These are phyloP conservation scores for Scleroderma bovista DNA, from an alignment of 768 basidiomycete genomes.

Conservation along the genomic window DNA sequence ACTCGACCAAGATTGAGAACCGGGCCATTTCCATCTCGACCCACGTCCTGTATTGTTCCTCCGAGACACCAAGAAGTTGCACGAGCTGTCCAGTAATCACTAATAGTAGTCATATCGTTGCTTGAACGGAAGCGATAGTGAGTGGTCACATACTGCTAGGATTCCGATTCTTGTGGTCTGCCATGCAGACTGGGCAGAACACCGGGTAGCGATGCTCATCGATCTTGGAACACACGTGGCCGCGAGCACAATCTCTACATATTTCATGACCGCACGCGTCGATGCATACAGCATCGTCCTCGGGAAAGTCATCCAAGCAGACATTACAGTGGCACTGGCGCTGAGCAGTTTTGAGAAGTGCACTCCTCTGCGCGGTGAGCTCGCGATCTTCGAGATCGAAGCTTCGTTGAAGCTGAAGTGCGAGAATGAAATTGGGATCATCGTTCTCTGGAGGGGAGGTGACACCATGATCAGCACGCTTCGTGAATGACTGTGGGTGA, in stretches of 20 bases:
- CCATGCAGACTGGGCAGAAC: conserved; percentile 51
- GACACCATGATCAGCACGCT: background rate
- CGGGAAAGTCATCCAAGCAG: conserved; percentile 46
- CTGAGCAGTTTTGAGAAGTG: conserved; percentile 27
- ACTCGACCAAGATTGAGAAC: conserved; percentile 39
- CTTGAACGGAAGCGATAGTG: background rate
- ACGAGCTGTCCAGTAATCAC: conserved; percentile 35
- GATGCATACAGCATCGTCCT: conserved; percentile 38
- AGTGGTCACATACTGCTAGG: conserved; percentile 25
- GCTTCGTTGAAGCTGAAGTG: conserved; percentile 30
- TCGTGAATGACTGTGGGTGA: background rate
- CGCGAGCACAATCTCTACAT: conserved; percentile 47
- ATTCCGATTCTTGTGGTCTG: conserved; percentile 24
- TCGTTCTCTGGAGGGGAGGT: background rate
- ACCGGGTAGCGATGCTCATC: conserved; percentile 54
- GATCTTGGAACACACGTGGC: conserved; percentile 42
- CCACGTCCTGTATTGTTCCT: conserved; percentile 38
- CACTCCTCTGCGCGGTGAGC: conserved; percentile 28
- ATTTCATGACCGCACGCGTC: conserved; percentile 44
- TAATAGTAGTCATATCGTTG: too few species aligned
- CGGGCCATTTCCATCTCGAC: conserved; percentile 42
- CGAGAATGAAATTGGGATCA: conserved; percentile 16
- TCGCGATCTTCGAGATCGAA: conserved; percentile 38
- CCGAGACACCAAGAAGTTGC: conserved; percentile 39
- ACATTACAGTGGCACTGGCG: conserved; percentile 46